A percentile compares a stretch with the other conserved stretches of the same genome.
These are phyloP conservation scores for Puccinia triticina DNA, from an alignment of 1,284 basidiomycete species.

Conservation along the genomic window DNA sequence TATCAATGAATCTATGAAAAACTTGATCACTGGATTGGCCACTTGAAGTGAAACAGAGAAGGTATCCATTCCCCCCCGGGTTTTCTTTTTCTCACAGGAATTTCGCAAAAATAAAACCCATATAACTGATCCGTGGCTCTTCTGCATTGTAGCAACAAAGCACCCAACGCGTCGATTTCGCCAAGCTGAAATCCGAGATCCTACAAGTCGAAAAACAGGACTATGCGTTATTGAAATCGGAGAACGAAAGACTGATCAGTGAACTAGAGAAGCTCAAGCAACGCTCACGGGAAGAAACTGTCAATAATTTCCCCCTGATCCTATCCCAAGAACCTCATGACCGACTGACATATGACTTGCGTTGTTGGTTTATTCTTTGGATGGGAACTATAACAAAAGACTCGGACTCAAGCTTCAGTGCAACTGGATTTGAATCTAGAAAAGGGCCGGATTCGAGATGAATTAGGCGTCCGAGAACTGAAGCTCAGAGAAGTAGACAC, in stretches of 20 bases:
- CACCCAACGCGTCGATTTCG: conserved; percentile 96
- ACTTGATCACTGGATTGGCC: conserved; percentile 32
- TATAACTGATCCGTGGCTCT: background rate
- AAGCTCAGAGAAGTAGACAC: conserved; percentile 99
- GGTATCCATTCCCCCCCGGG: background rate
- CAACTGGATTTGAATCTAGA: conserved; percentile 93
- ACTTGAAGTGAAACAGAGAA: conserved; percentile 49
- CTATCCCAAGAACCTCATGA: background rate
- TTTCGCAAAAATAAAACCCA: background rate
- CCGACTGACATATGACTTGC: background rate
- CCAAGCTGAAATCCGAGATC: conserved; percentile 92
- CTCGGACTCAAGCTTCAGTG: conserved; percentile 89
- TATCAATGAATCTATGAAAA: conserved; percentile 82
- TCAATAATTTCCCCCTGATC: background rate
- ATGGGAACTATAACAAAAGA: conserved; percentile 62
- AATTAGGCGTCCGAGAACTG: conserved; percentile 85
- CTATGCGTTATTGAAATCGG: conserved; percentile 86
- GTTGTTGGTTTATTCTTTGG: background rate
- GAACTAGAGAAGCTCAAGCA: conserved; percentile 98
- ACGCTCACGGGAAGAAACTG: conserved; percentile 72
- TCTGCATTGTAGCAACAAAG: conserved; percentile 73
- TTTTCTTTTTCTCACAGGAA: background rate
- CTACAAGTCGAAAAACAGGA: conserved; percentile 98
- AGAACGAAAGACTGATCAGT: conserved; percentile 81
- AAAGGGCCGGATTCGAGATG: conserved; percentile 90